Conservation (phyloP, 495 filamentous ascomycete species). For the Bacidia rubella region DNA sequence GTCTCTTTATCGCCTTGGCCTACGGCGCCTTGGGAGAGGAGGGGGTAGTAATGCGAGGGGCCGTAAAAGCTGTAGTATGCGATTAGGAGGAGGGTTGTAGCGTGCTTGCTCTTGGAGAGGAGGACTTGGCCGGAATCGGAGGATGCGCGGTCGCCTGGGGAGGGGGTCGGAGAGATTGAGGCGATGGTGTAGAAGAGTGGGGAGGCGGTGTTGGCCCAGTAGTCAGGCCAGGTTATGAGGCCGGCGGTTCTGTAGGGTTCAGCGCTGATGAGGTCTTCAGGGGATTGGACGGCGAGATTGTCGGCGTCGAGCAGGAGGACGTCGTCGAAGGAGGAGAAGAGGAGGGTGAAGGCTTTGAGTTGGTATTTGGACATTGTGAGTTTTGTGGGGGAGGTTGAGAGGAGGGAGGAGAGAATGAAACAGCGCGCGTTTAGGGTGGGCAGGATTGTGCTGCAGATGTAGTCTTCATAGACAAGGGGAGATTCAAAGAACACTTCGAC, state of each 20-base stretch:
- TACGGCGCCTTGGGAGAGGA: constrained; percentile 41
- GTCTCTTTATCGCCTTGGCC: constrained; percentile 56
- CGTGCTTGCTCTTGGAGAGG: constrained; percentile 42
- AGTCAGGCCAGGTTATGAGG: constrained; percentile 50
- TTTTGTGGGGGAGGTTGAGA: constrained; percentile 21
- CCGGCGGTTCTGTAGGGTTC: constrained; percentile 40
- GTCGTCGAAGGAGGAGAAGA: constrained; percentile 47
- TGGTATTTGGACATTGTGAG: constrained; percentile 37
- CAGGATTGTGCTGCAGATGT: constrained; percentile 39
- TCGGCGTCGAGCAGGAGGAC: constrained; percentile 52
- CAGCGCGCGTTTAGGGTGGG: constrained; percentile 39
- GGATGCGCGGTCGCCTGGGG: constrained; percentile 29
- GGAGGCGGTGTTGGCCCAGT: constrained; percentile 41
- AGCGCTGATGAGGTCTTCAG: constrained; percentile 35
- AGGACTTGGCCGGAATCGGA: constrained; percentile 46
- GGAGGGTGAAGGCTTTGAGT: constrained; percentile 45
- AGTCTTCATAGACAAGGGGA: constrained; percentile 33
- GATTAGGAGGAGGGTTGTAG: constrained; percentile 37
- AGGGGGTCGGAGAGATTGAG: constrained; percentile 25
- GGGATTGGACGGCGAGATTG: constrained; percentile 38
- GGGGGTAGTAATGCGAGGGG: constrained; percentile 41
- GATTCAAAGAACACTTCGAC: constrained; percentile 46
- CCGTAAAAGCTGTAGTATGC: constrained; percentile 54
- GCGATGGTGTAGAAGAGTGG: constrained; percentile 42
- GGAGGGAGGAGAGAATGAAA: constrained; percentile 32